Conservation (phyloP, 139 green algal species). For the Chlorella vulgaris region DNA sequence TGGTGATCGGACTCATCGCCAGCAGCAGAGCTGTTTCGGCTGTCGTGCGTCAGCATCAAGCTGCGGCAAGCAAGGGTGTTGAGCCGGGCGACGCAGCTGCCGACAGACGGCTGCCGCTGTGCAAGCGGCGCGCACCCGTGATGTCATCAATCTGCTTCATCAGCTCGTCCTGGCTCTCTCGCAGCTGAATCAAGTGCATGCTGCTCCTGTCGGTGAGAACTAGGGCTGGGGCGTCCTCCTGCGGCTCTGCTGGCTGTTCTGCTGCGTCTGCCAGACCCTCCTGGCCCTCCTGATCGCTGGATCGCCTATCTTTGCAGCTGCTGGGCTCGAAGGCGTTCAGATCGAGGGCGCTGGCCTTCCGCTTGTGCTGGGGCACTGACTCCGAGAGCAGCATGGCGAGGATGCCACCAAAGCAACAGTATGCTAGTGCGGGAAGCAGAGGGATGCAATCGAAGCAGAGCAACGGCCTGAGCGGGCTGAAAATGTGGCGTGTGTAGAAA, state of each 20-base stretch:
- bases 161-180: neutral
- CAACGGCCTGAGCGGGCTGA: too few species aligned
- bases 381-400: too few species aligned
- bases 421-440: too few species aligned
- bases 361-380: conserved; percentile 16
- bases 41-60: too few species aligned
- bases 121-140: neutral
- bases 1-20: too few species aligned
- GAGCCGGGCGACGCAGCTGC: too few species aligned
- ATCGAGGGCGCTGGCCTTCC: neutral
- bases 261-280: neutral
- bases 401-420: too few species aligned
- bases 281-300: neutral
- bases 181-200: neutral
- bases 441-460: too few species aligned
- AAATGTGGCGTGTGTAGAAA: too few species aligned
- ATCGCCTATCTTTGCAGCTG: neutral
- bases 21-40: too few species aligned
- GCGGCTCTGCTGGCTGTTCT: neutral
- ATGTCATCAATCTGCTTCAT: conserved; percentile 2
- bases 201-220: neutral
- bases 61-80: too few species aligned
- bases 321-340: neutral
- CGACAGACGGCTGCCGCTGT: neutral
- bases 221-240: neutral